These are phyloP conservation scores for Fusarium camptoceras DNA, from an alignment of 2,329 filamentous ascomycete genomes.

Conservation along the genomic window DNA sequence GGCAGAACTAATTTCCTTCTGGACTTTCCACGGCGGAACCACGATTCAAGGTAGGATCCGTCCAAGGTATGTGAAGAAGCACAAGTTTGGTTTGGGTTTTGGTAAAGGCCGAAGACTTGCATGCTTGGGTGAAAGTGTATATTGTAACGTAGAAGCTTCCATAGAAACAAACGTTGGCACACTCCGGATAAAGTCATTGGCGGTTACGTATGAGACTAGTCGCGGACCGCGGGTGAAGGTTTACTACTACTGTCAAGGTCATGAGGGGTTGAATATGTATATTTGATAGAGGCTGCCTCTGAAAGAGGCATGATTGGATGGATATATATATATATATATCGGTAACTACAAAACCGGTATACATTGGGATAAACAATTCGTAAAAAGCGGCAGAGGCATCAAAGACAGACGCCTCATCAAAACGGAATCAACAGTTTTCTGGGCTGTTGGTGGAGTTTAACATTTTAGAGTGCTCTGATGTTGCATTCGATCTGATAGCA, in stretches of 20 bases:
- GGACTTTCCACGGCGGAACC: conserved; percentile 18
- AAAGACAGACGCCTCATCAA: conserved; percentile 38
- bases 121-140: background rate
- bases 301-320: background rate
- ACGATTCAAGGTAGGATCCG: conserved; percentile 3
- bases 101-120: conserved; percentile 13
- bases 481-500: conserved; percentile 5
- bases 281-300: background rate
- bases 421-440: conserved; percentile 14
- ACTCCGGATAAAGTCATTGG: background rate
- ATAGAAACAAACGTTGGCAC: background rate
- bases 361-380: background rate
- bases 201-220: background rate
- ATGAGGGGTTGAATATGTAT: background rate
- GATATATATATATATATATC: too few species aligned
- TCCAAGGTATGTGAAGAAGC: conserved; percentile 9
- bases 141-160: conserved; percentile 14
- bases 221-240: conserved; percentile 6
- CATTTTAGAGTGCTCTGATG: background rate
- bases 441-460: conserved; percentile 7
- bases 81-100: background rate
- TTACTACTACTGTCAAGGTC: background rate
- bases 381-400: background rate
- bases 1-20: conserved; percentile 20
- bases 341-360: background rate